Base-by-base conservation (phyloP, 2,329 filamentous ascomycete genomes). In the Helotiales sp. region DNA sequence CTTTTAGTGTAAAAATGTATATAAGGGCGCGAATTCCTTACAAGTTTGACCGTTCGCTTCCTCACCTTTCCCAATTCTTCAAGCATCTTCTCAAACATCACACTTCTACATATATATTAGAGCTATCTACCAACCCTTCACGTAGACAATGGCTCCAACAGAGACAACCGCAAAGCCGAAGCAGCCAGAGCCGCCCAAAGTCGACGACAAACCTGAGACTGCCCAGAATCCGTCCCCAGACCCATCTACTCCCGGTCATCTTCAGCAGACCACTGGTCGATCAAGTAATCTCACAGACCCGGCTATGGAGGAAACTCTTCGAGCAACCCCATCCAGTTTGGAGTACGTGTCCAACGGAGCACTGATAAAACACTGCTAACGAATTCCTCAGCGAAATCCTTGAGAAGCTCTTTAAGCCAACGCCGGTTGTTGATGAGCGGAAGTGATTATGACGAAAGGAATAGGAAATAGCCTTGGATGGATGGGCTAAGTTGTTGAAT, bases 241-340 rank as follows among this genome's bases (percentile, higher is more conserved):
- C n/a, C 40, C 17, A 45, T 63, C 63, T n/a, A n/a, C n/a, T n/a
- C n/a, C n/a, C n/a, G n/a, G n/a, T n/a, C n/a, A n/a, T n/a, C n/a
- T n/a, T n/a, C n/a, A n/a, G n/a, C n/a, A n/a, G n/a, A n/a, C n/a
- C n/a, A n/a, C n/a, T n/a, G n/a, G n/a, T n/a, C n/a, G n/a, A n/a
- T n/a, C n/a, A n/a, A n/a, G n/a, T n/a, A n/a, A n/a, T n/a, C n/a
- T n/a, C n/a, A 68, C 60, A 69, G 63, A 66, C 59, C 43, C 63
- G 63, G 40, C 52, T 57, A 66, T 26, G 26, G 59, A 69, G 17
- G 52, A 63, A 47, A 28, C 34, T 60, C 52, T 69, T 69, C 59
- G 28, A 54, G 34, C 2, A 50, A 49, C 37, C 22, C n/a, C 43
- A 49, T 5, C 17, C 24, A n/a, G 10, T 47, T 32, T 2, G 24